Evolutionary conservation across 352 stramenopile genomes (phyloP), one percentile per base, ranked within the genome.

Genomic region (Phytophthora podocarpi): DNA sequence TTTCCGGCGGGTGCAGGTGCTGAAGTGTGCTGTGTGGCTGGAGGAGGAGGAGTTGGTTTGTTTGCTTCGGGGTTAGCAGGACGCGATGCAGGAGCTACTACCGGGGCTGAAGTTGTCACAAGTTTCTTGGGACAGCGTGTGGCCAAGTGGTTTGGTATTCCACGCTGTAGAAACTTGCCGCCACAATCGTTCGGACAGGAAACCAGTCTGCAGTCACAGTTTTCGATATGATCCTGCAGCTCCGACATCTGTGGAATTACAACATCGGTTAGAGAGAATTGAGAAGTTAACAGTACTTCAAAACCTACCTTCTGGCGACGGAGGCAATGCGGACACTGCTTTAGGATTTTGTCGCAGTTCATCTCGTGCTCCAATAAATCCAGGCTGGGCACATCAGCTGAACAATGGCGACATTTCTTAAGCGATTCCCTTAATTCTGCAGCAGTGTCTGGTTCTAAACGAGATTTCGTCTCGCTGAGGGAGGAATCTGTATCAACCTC

Each of bases 311-410:
- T 92, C 47, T 92, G 85, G 2, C 85, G 82, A 21, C 83, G 81
- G 10, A 94, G 66, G 26, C 85, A 94, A 57, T 94, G 85, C 0
- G 85, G 82, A 53, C 85, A 94, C 52, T 94, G 85, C 67, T 94
- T 94, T 11, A 94, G 62, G 34, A 91, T 72, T 55, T 91, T 87
- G 27, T 91, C 82, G 43, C 85, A 94, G n/a, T 70, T 76, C 1
- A 86, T 62, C 59, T 94, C 85, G 53, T 94, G 85, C 11, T 90
- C 81, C 20, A 86, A 62, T 4, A 92, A 62, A 5, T 91, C 83
- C 5, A 64, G 27, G 4, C 59, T 62, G 3, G 48, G 30, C 2
- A 92, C 64, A 23, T 91, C 81, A 5, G 58, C 41, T 27, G 47
- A 67, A 28, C 85, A 92, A 57, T 93, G 75, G 4, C 79, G 80